Evolutionary conservation across 2,329 filamentous ascomycete genomes (phyloP), one percentile per base, ranked within the genome.

Genomic region (Colletotrichum graminicola): DNA sequence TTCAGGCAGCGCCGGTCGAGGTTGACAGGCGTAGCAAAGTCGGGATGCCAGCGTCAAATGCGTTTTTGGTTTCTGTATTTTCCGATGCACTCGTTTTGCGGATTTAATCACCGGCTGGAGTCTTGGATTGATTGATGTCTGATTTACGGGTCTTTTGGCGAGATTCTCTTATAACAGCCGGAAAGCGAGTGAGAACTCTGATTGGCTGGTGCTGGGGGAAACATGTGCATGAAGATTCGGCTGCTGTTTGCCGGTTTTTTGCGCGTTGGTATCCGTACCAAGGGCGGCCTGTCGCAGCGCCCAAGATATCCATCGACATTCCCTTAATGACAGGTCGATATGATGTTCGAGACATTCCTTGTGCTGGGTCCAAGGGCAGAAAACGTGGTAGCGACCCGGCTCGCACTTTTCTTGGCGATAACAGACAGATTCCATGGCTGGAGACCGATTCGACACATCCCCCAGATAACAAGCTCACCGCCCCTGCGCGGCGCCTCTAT

Each of bases 201-300:
- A 55, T 8, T 43, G 36, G 18, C 21, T 43, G 41, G 7, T 21
- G 16, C 16, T 43, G 41, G 3, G 3, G 39, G 16, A 14, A 7
- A 11, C 18, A n/a, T 32, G 39, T 26, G 59, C 59, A 60, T 59
- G 68, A 63, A 41, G 65, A 71, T 71, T 65, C 68, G 68, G 68
- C 52, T 41, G 10, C 21, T 4, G 12, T 18, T 41, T 64, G 43
- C 65, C 65, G 68, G 32, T 55, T 21, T 29, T 23, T 29, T 23
- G n/a, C 32, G 16, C 62, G 34, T 23, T 39, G 34, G 12, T 14
- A n/a, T n/a, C n/a, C n/a, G n/a, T n/a, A 10, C n/a, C 26, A 29
- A 41, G 67, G 55, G 67, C 29, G 55, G 67, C 29, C 10, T 47
- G 62, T 41, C 54, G 29, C 54, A 47, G 12, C 18, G n/a, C 36